These are phyloP conservation scores for Metarhizium sp. DNA, from an alignment of 2,329 filamentous ascomycete species.

Conservation along the genomic window DNA sequence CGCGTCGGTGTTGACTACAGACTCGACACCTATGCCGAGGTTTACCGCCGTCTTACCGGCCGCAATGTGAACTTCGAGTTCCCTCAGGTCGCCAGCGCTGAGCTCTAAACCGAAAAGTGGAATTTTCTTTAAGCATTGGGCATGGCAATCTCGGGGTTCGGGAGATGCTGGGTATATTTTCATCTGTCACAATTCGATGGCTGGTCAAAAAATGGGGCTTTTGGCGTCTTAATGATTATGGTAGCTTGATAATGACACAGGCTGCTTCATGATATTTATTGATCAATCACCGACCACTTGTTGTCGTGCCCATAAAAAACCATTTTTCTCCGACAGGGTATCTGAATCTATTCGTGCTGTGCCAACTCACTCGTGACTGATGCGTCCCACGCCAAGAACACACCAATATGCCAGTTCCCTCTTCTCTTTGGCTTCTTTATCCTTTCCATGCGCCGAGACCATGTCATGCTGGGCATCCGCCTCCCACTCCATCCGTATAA, in stretches of 20 bases:
- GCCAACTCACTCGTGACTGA: constrained; percentile 39
- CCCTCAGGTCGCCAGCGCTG: constrained; percentile 69
- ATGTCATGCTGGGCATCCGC: constrained; percentile 58
- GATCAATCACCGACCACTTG: constrained; percentile 15
- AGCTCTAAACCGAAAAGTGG: constrained; percentile 46
- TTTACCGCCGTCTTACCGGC: constrained; percentile 96
- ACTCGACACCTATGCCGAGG: constrained; percentile 98
- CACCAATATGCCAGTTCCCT: constrained; percentile 94
- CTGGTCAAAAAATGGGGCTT: constrained; percentile 29
- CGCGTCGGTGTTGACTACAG: constrained; percentile 98
- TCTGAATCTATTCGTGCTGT: constrained; percentile 29
- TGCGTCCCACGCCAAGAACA: constrained; percentile 78
- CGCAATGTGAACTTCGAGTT: constrained; percentile 98
- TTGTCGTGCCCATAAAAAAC: constrained; percentile 9
- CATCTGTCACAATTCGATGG: constrained; percentile 24
- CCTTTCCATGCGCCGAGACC: constrained; percentile 40
- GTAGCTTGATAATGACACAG: constrained; percentile 40
- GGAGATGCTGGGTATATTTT: constrained; percentile 16
- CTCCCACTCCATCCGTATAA: constrained; percentile 89
- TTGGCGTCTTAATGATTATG: constrained; percentile 38
- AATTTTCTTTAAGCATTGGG: constrained; percentile 17
- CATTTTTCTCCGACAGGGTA: constrained; percentile 24
- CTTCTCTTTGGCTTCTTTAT: constrained; percentile 61
- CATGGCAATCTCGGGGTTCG: constrained; percentile 6
- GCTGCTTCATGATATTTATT: constrained; percentile 29